Conservation (phyloP, 1,139 yeast genomes). For the Blastobotrys apis region DNA sequence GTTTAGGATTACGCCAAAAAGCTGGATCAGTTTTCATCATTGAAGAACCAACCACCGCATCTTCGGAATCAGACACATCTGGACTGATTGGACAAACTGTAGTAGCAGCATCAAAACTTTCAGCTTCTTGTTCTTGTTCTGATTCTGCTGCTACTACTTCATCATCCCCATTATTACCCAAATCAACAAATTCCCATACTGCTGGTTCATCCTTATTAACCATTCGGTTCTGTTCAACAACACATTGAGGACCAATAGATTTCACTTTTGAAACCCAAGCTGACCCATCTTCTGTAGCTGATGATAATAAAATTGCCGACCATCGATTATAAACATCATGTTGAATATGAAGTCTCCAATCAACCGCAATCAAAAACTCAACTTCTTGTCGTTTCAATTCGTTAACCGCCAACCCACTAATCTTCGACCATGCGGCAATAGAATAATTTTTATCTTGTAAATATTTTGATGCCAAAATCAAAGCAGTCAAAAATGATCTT, state of each 20-base stretch:
- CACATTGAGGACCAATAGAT: constrained; percentile 8
- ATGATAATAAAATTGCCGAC: constrained; percentile 36
- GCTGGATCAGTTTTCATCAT: no score
- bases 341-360: constrained; percentile 54
- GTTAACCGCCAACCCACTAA: constrained; percentile 55
- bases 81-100: constrained; percentile 1
- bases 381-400: constrained; percentile 54
- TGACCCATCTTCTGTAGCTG: constrained; percentile 60
- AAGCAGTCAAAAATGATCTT: constrained; percentile 59
- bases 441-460: constrained; percentile 69
- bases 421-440: constrained; percentile 69
- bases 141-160: not conserved
- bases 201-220: not conserved
- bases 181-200: constrained; percentile 4
- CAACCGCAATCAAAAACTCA: constrained; percentile 48
- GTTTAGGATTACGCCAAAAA: not conserved
- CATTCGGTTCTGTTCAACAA: not conserved
- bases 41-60: no score
- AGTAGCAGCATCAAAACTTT: not conserved
- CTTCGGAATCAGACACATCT: constrained; percentile 1
- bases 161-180: not conserved
- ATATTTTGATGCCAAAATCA: constrained; percentile 68
- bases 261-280: constrained; percentile 41
- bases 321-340: constrained; percentile 50
- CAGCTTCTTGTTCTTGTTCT: not conserved